Base-by-base conservation (phyloP, 2,329 filamentous ascomycete genomes). In the Penicillium sp. region DNA sequence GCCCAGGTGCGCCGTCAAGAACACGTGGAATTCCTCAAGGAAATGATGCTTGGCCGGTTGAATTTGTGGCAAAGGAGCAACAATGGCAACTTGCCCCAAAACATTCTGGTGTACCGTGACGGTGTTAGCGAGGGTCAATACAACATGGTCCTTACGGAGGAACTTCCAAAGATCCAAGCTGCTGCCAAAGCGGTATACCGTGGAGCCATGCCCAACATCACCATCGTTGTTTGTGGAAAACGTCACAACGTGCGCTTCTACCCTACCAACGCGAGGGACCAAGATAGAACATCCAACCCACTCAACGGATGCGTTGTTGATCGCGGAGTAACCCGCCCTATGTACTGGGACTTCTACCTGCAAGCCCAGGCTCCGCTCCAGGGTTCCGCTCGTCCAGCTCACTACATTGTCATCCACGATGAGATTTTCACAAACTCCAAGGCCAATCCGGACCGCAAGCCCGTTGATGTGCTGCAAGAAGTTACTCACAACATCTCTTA, bases 101-200 rank as follows among this genome's bases (percentile, higher is more conserved):
- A 90, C 63, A 88, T 96, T 40, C 74, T 97, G 53, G 83, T 96
- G 37, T 97, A 90, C 76, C 86, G 92, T 24, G 92, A 96, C 63
- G 92, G 92, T 40, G 90, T 96, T 0, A 93, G 89, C 0, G 92
- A 96, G 63, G 87, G 89, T 0, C 90, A 96, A 61, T 96, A 90
- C 70, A 61, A 77, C 0, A 77, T 82, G 40, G 86, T 95, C 0
- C 73, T 93, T 0, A 74, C 81, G 0, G 57, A 81, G 0, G 92
- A 96, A 70, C 77, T 94, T 1, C 62, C 63, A 1, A 48, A 56
- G 2, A 50, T 77, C 11, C 57, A 84, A 2, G 72, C 78, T 6
- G 90, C 90, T 0, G 91, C 88, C 67, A 63, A 73, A 3, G 69
- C 77, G 26, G 44, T 81, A 0, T 92, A 90, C 64, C 77, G 79